phyloP scores from a whole-genome alignment of 2,329 filamentous ascomycete species.

The Aspergillus phoenicis region DNA sequence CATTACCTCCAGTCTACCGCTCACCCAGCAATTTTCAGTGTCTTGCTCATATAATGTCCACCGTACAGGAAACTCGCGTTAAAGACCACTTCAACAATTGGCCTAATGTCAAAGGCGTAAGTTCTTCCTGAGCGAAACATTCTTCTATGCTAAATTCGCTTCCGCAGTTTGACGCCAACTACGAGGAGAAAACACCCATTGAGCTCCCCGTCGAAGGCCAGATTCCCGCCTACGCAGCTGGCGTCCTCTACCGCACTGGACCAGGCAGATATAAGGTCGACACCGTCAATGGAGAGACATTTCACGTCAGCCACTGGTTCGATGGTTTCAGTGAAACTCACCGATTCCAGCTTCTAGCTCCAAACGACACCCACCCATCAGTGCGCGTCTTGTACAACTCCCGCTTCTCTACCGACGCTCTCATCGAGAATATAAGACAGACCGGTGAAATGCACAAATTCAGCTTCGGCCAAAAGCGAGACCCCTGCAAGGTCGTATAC shows the following conservation, averaged over 20 bases:
- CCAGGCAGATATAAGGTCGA: slow-evolving; percentile 67
- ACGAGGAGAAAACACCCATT: slow-evolving; percentile 67
- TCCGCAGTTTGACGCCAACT: slow-evolving; percentile 66
- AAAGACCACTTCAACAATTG: slow-evolving; percentile 46
- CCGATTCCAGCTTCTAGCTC: slow-evolving; percentile 67
- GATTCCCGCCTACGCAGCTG: slow-evolving; percentile 72
- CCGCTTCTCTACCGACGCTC: slow-evolving; percentile 65
- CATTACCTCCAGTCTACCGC: too few species aligned
- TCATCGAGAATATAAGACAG: slow-evolving; percentile 62
- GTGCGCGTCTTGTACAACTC: slow-evolving; percentile 69
- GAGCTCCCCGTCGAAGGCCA: slow-evolving; percentile 64
- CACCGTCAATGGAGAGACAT: slow-evolving; percentile 60
- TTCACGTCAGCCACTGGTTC: slow-evolving; percentile 74
- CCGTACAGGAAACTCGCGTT: neutral
- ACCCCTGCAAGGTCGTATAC: slow-evolving; percentile 75
- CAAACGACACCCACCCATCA: slow-evolving; percentile 34
- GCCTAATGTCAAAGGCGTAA: slow-evolving; percentile 56
- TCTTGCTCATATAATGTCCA: neutral
- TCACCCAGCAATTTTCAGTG: too few species aligned
- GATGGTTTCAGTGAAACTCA: slow-evolving; percentile 73
- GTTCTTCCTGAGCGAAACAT: slow-evolving; percentile 19
- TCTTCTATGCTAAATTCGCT: neutral
- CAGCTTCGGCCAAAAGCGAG: slow-evolving; percentile 70
- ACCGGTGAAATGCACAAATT: slow-evolving; percentile 60
- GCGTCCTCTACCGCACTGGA: slow-evolving; percentile 73